Percentiles rank a stretch among this genome's conserved stretches.
Conservation (phyloP, 2,329 filamentous ascomycete genomes). For the Acephala macrosclerotiorum region DNA sequence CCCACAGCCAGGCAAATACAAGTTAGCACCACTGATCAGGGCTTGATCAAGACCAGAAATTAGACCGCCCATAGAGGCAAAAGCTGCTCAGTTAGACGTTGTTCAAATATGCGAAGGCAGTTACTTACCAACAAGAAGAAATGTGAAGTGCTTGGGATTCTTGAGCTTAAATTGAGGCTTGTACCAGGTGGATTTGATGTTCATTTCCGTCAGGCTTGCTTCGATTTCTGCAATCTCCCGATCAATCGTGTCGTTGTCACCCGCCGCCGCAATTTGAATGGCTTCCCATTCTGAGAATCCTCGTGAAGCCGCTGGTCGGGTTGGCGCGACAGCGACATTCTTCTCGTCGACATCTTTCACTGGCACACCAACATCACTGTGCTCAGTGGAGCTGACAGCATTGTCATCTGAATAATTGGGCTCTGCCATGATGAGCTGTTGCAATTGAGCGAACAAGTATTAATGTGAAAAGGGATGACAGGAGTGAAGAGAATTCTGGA, state of each 20-base stretch:
- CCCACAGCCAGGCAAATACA: slow-evolving; percentile 62
- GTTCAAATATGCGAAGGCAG: neutral
- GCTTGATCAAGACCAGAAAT: slow-evolving; percentile 77
- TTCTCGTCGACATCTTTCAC: slow-evolving; percentile 29
- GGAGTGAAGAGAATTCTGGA: neutral
- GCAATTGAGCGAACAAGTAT: neutral
- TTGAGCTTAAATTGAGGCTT: slow-evolving; percentile 64
- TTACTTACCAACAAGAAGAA: slow-evolving; percentile 38
- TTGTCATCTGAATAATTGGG: slow-evolving; percentile 25
- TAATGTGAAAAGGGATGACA: too few relatives aligned
- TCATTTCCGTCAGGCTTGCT: slow-evolving; percentile 38
- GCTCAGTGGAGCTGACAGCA: slow-evolving; percentile 28
- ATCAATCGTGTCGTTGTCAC: slow-evolving; percentile 43
- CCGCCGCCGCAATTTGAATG: slow-evolving; percentile 41
- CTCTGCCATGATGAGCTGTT: slow-evolving; percentile 27
- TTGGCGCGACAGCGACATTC: slow-evolving; percentile 4
- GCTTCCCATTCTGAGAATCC: slow-evolving; percentile 42
- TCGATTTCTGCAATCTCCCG: slow-evolving; percentile 46
- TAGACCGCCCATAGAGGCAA: slow-evolving; percentile 78
- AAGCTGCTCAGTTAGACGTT: slow-evolving; percentile 48
- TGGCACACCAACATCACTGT: slow-evolving; percentile 23
- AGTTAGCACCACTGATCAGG: slow-evolving; percentile 74
- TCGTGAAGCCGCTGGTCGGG: slow-evolving; percentile 14
- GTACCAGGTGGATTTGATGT: slow-evolving; percentile 36
- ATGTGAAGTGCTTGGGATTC: slow-evolving; percentile 70